Conservation (phyloP, 164 flowering plant genomes). For the Vitis amurensis region DNA sequence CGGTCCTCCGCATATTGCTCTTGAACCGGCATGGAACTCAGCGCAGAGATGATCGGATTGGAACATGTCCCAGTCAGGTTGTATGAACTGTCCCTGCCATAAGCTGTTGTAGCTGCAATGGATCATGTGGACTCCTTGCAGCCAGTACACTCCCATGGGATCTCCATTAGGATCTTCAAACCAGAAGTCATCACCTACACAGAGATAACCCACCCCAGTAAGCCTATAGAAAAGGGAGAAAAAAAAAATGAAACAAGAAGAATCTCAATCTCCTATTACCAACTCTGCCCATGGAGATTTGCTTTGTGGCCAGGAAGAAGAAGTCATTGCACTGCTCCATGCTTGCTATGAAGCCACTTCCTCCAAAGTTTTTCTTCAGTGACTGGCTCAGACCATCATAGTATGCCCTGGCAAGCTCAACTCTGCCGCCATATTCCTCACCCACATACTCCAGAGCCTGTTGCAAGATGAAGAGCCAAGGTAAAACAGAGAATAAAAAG, state of each 20-base stretch:
- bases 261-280: neutral
- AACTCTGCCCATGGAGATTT: slow-evolving; percentile 11
- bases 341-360: slow-evolving; percentile 9
- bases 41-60: slow-evolving; percentile 83
- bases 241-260: neutral
- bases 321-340: slow-evolving; percentile 20
- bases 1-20: slow-evolving; percentile 91
- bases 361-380: slow-evolving; percentile 8
- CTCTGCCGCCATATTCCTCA: slow-evolving; percentile 10
- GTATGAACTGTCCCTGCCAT: slow-evolving; percentile 94
- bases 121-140: slow-evolving; percentile 91
- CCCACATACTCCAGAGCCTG: neutral
- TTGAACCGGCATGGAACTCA: slow-evolving; percentile 75
- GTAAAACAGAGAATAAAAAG: no score
- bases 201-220: no score
- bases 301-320: slow-evolving; percentile 9
- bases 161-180: slow-evolving; percentile 91
- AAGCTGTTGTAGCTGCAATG: slow-evolving; percentile 90
- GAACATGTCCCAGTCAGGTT: slow-evolving; percentile 98
- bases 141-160: slow-evolving; percentile 87
- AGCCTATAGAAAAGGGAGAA: neutral
- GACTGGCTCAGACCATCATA: slow-evolving; percentile 4
- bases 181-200: slow-evolving; percentile 93
- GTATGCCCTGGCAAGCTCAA: slow-evolving; percentile 13
- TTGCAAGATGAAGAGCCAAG: neutral